Percentiles rank a stretch among this genome's conserved stretches.
Evolutionary conservation across 495 filamentous ascomycete genomes (phyloP).

Genomic region (Penicillium arizonense): DNA sequence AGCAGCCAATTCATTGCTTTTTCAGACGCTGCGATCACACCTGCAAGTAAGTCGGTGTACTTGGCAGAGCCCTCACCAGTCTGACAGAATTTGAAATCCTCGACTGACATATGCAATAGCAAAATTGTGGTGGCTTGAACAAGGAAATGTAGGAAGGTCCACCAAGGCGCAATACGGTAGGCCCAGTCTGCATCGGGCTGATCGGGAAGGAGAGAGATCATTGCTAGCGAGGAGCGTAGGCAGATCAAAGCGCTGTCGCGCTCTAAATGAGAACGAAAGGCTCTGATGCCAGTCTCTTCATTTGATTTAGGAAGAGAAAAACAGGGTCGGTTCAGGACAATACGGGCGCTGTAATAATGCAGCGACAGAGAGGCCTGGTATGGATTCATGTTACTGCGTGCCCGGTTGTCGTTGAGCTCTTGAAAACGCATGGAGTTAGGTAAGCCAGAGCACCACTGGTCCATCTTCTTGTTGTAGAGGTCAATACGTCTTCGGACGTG

Average conservation of each 20-base stretch:
- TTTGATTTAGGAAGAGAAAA: background rate
- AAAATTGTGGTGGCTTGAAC: conserved; percentile 14
- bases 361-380: conserved; percentile 29
- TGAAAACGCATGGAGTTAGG: too few species aligned
- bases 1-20: too few species aligned
- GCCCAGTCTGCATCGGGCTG: background rate
- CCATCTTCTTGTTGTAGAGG: background rate
- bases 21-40: too few species aligned
- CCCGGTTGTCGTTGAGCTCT: too few species aligned
- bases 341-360: conserved; percentile 44
- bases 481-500: background rate
- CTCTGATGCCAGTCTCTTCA: background rate
- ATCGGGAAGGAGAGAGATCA: background rate
- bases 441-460: background rate
- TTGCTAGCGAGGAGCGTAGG: background rate
- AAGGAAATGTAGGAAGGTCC: conserved; percentile 51
- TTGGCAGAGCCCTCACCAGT: too few species aligned
- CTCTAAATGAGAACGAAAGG: background rate
- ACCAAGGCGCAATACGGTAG: conserved; percentile 49
- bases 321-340: conserved; percentile 53
- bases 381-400: too few species aligned
- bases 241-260: background rate
- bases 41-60: too few species aligned
- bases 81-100: too few species aligned
- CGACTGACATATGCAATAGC: too few species aligned